phyloP scores from a whole-genome alignment of 2,329 filamentous ascomycete species.

The Leptodontidium sp. region DNA sequence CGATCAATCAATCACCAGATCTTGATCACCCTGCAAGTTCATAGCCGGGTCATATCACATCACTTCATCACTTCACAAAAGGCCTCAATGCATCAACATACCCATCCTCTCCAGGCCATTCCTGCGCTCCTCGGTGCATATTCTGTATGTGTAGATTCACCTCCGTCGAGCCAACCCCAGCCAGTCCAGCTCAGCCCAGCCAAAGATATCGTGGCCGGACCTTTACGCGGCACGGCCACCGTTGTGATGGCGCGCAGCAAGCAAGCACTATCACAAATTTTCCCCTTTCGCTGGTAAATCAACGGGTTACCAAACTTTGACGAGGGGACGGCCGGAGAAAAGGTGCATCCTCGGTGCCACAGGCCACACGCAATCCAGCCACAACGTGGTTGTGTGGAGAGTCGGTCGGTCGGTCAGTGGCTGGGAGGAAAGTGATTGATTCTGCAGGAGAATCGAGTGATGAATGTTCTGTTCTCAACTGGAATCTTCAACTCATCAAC shows the following conservation, averaged over 20 bases:
- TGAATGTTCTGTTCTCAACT: neutral
- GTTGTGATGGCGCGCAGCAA: constrained; percentile 2
- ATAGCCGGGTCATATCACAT: neutral
- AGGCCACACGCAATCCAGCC: constrained; percentile 1
- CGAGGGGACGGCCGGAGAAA: neutral
- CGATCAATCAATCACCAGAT: constrained; percentile 18
- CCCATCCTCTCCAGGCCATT: neutral
- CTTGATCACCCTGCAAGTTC: constrained; percentile 10
- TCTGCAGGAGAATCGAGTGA: neutral
- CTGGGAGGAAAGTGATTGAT: neutral
- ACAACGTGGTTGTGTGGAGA: neutral
- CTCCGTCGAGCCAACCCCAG: too few relatives aligned
- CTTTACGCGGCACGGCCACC: neutral
- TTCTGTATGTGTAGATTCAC: neutral
- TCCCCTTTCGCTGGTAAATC: constrained; percentile 13
- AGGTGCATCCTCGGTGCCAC: neutral
- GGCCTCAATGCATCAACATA: neutral
- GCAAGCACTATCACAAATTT: constrained; percentile 8
- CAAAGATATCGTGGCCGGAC: neutral
- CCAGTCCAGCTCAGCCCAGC: too few relatives aligned
- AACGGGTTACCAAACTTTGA: constrained; percentile 17
- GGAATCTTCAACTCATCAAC: neutral
- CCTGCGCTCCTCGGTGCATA: constrained; percentile 2
- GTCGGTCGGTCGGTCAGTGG: neutral
- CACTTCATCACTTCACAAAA: neutral